These are phyloP conservation scores for Fusarium chuoi DNA, from an alignment of 2,329 filamentous ascomycete species.

Conservation along the genomic window DNA sequence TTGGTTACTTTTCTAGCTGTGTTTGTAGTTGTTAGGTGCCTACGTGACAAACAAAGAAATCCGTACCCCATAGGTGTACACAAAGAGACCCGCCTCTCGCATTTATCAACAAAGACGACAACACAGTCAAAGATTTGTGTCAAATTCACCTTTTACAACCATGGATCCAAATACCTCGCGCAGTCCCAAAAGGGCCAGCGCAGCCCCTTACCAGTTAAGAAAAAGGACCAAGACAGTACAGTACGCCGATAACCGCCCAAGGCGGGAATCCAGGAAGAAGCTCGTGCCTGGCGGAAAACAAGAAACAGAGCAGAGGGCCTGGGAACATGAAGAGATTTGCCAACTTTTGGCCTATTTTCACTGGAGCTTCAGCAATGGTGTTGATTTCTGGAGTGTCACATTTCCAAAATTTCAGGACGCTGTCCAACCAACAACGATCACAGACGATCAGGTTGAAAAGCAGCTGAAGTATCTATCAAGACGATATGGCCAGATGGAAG, in stretches of 20 bases:
- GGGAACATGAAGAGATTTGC: background rate
- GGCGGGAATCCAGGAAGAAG: rapidly evolving
- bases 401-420: background rate
- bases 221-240: background rate
- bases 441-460: too few relatives aligned
- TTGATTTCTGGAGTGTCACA: background rate
- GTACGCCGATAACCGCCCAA: background rate
- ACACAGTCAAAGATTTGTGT: too few relatives aligned
- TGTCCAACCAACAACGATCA: too few relatives aligned
- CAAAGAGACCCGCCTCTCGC: too few relatives aligned
- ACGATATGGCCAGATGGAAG: background rate
- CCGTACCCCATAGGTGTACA: too few relatives aligned
- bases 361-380: background rate
- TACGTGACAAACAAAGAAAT: too few relatives aligned
- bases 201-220: background rate
- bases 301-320: rapidly evolving
- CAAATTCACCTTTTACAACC: too few relatives aligned
- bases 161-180: background rate
- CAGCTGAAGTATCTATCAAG: background rate
- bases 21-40: too few relatives aligned
- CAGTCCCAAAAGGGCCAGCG: background rate
- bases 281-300: rapidly evolving
- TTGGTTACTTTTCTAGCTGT: too few relatives aligned
- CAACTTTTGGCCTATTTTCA: background rate
- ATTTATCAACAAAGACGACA: too few relatives aligned